Conservation (phyloP, 768 basidiomycete species). For the Cubamyces lactineus region DNA sequence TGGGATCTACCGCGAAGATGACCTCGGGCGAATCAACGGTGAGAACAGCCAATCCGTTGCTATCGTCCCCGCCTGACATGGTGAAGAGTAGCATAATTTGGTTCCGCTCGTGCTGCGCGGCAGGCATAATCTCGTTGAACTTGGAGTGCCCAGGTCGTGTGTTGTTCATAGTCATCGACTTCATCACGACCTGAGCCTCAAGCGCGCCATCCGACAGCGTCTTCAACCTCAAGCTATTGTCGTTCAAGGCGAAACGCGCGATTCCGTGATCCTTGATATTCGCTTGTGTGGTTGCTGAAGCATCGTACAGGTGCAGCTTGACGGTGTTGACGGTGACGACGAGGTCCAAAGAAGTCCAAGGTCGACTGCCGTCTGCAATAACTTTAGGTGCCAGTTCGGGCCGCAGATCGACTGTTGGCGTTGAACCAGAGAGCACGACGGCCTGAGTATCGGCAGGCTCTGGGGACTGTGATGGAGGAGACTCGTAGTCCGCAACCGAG, state of each 20-base stretch:
- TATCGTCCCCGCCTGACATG: conserved; percentile 59
- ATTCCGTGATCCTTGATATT: conserved; percentile 81
- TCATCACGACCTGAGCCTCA: conserved; percentile 86
- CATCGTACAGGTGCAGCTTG: conserved; percentile 86
- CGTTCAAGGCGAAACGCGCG: conserved; percentile 80
- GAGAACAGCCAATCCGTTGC: conserved; percentile 72
- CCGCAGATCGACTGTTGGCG: conserved; percentile 44
- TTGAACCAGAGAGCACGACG: conserved; percentile 19
- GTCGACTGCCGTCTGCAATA: conserved; percentile 31
- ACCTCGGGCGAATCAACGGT: conserved; percentile 92
- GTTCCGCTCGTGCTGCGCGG: conserved; percentile 83
- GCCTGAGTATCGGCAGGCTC: conserved; percentile 15
- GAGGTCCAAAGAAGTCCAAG: conserved; percentile 74
- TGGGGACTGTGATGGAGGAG: conserved; percentile 5
- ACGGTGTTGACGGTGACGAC: conserved; percentile 70
- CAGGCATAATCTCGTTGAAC: conserved; percentile 95
- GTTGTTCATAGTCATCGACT: conserved; percentile 90
- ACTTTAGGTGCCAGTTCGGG: conserved; percentile 57
- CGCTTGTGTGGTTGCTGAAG: conserved; percentile 53
- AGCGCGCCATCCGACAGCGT: conserved; percentile 79
- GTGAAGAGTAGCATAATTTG: conserved; percentile 95
- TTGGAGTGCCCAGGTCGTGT: conserved; percentile 79
- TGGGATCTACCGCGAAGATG: conserved; percentile 89
- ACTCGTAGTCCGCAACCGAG: conserved; percentile 39
- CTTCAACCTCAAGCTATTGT: conserved; percentile 80